Base-by-base conservation (phyloP, 805 yeast species). In the Debaryomyces tyrocola region DNA sequence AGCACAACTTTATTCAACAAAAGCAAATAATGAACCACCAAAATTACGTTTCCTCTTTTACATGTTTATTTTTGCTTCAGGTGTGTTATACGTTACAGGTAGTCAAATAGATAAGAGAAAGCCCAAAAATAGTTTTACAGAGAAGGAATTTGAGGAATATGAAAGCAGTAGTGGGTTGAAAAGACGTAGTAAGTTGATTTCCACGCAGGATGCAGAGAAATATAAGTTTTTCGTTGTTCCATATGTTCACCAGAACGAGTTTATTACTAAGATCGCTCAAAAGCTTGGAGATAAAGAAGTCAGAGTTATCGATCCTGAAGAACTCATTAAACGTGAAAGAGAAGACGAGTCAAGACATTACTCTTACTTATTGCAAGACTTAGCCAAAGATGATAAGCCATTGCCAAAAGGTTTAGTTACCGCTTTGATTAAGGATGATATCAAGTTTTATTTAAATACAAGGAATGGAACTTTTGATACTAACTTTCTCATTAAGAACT, bases 401-500 rank as follows among this genome's bases (percentile, higher is more conserved):
- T 55, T 61, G 12, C 77, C 78, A 12, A 60, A 59, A 31, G 85
- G 85, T 5, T 59, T 80, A 33, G 59, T 80, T 48, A 78, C 84
- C 1, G 81, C 81, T 8, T 62, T 80, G 44, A 57, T 80, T 24
- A 72, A 71, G 45, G 58, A 68, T 40, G 73, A 73, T 39, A 61
- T 77, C 8, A 42, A 54, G 9, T 51, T 59, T 34, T 70, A 57
- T 43, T 44, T 66, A 49, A 73, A 69, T 48, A 73, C 77, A 1
- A 54, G 70, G 10, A 57, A 55, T 21, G 55, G 75, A 3, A 71
- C 73, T 18, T 56, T 69, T 18, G 69, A 75, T 28, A 77, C 81
- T 27, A 68, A 70, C 34, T 78, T 82, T 33, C 53, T 83, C 0
- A 60, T 86, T 41, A 57, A 77, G 21, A 79, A 83, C 55, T 85